Evolutionary conservation across 164 flowering plant genomes (phyloP).

Genomic region (Platanus orientalis): DNA sequence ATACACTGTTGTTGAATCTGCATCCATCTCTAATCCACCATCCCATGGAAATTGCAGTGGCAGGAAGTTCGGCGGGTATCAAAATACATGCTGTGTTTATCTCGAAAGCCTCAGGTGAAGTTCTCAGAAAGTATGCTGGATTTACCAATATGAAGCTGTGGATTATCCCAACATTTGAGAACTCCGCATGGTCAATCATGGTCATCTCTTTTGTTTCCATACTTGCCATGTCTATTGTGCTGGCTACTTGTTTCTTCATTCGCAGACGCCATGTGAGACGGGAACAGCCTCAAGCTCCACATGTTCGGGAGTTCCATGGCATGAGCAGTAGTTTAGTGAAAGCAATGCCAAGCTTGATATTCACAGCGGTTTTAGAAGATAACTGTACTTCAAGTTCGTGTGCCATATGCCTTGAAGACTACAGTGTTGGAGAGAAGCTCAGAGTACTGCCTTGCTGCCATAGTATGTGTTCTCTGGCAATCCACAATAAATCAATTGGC

Average conservation of each 20-base stretch:
- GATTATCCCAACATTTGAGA: conserved; percentile 72
- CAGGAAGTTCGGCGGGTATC: conserved; percentile 77
- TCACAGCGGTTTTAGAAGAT: conserved; percentile 81
- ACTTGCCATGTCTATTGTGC: conserved; percentile 87
- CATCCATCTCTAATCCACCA: not conserved
- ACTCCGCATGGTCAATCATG: conserved; percentile 97
- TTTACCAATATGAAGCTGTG: conserved; percentile 44
- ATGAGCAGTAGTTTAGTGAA: conserved; percentile 89
- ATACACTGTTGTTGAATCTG: no score
- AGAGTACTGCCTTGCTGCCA: conserved; percentile 88
- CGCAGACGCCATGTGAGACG: conserved; percentile 82
- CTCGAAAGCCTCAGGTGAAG: conserved; percentile 62
- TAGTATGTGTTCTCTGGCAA: conserved; percentile 60
- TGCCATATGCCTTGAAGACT: conserved; percentile 98
- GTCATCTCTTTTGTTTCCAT: conserved; percentile 85
- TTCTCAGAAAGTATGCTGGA: conserved; percentile 53
- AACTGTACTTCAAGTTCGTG: conserved; percentile 80
- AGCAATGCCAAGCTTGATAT: conserved; percentile 91
- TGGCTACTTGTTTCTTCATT: conserved; percentile 92
- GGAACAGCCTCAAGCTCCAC: conserved; percentile 53
- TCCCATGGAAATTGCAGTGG: conserved; percentile 60
- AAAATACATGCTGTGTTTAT: conserved; percentile 84
- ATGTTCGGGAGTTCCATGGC: conserved; percentile 77
- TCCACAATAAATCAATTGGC: no score
- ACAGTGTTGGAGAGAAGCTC: conserved; percentile 80